These are phyloP conservation scores for baker's yeast (Saccharomyces cerevisiae) DNA, from an alignment of 805 yeast genomes.

Conservation along the genomic window DNA sequence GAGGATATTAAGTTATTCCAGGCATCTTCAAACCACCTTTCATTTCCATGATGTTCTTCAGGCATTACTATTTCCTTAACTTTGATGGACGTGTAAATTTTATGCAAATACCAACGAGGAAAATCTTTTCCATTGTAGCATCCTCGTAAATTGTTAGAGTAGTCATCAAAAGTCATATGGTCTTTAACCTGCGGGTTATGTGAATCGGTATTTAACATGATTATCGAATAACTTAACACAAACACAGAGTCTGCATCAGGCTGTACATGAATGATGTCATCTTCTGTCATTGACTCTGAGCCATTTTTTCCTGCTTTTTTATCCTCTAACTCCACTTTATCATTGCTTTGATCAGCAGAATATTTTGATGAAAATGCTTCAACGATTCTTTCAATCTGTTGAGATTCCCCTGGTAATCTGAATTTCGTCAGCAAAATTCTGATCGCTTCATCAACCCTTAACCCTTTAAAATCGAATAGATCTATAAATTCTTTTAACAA, in stretches of 20 bases:
- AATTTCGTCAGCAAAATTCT: constrained; percentile 71
- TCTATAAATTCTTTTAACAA: constrained; percentile 57
- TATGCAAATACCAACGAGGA: constrained; percentile 74
- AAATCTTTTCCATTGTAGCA: constrained; percentile 67
- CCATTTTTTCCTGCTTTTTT: constrained; percentile 12
- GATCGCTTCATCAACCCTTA: constrained; percentile 86
- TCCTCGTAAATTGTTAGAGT: constrained; percentile 68
- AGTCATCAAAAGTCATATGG: constrained; percentile 84
- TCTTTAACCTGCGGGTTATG: constrained; percentile 85
- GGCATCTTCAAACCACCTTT: constrained; percentile 82
- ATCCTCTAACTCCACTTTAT: constrained; percentile 14
- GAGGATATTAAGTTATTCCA: constrained; percentile 59
- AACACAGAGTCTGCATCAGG: constrained; percentile 82
- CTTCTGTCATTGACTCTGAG: neutral
- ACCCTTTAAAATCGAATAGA: constrained; percentile 60
- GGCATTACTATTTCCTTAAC: constrained; percentile 92
- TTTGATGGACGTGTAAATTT: constrained; percentile 68
- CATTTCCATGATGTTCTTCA: constrained; percentile 88
- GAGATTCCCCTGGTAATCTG: constrained; percentile 93
- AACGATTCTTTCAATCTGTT: constrained; percentile 87
- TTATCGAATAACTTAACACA: constrained; percentile 79
- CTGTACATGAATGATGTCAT: constrained; percentile 40
- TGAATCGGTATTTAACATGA: constrained; percentile 85
- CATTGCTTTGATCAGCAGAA: constrained; percentile 50
- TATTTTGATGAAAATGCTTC: constrained; percentile 78